These are phyloP conservation scores for Alternaria sp. DNA, from an alignment of 2,329 filamentous ascomycete genomes.

Conservation along the genomic window DNA sequence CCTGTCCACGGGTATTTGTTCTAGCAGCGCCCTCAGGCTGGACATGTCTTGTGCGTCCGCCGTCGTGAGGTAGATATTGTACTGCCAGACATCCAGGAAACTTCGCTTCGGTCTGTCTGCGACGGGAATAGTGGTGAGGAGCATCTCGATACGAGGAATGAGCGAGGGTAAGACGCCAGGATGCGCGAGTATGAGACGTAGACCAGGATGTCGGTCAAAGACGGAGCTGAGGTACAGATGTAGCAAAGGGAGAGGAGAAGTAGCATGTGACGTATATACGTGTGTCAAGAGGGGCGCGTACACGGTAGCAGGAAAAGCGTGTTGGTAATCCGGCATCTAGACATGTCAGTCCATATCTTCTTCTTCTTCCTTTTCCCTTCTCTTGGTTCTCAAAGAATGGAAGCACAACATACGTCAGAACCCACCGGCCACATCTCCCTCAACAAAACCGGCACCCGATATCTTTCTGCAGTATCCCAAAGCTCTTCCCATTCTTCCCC, in stretches of 20 bases:
- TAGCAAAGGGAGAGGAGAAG: conserved; percentile 60
- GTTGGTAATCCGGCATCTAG: conserved; percentile 27
- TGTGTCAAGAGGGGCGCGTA: conserved; percentile 30
- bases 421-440: conserved; percentile 32
- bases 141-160: conserved; percentile 57
- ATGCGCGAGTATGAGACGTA: conserved; percentile 65
- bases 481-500: conserved; percentile 55
- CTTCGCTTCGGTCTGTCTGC: conserved; percentile 35
- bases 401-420: conserved; percentile 24
- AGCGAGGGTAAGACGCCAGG: conserved; percentile 65
- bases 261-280: conserved; percentile 59
- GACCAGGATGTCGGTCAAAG: conserved; percentile 63
- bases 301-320: conserved; percentile 21
- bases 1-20: conserved; percentile 59
- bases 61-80: conserved; percentile 67
- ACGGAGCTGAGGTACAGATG: conserved; percentile 62
- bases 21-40: conserved; percentile 57
- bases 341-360: conserved; percentile 1
- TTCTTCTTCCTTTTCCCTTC: not conserved
- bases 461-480: conserved; percentile 52
- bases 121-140: conserved; percentile 32
- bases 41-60: conserved; percentile 62
- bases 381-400: not conserved
- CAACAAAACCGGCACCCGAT: conserved; percentile 52
- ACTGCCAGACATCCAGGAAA: conserved; percentile 62